These are phyloP conservation scores for Eucalyptus brandiana DNA, from an alignment of 345 rosid species.

Conservation along the genomic window DNA sequence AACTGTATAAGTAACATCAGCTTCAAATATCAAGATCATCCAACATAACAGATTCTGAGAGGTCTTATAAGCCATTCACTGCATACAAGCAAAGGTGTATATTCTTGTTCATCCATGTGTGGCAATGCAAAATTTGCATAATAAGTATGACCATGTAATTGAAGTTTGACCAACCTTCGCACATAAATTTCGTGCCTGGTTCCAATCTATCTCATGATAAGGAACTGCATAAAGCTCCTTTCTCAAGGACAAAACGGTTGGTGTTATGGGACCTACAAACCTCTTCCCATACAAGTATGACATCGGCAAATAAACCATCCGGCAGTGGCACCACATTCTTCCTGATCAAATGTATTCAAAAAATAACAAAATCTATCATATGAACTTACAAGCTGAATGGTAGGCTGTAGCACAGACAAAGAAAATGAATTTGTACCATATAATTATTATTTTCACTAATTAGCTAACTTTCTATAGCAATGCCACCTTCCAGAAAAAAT, in stretches of 20 bases:
- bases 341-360: conserved; percentile 28
- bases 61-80: background rate
- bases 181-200: conserved; percentile 69
- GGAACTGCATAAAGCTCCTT: conserved; percentile 74
- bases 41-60: background rate
- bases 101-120: background rate
- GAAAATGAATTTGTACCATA: background rate
- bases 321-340: conserved; percentile 99
- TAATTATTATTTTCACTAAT: background rate
- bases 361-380: background rate
- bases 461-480: background rate
- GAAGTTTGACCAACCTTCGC: conserved; percentile 63
- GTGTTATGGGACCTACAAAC: conserved; percentile 90
- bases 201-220: conserved; percentile 88
- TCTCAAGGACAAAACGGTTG: conserved; percentile 76
- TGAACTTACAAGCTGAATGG: background rate
- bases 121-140: background rate
- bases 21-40: background rate
- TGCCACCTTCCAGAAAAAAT: background rate
- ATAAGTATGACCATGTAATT: background rate
- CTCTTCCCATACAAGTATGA: conserved; percentile 90
- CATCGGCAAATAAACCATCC: conserved; percentile 99
- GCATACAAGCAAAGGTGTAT: background rate
- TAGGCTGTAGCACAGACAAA: background rate
- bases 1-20: background rate